Conservation (phyloP, 2,329 filamentous ascomycete genomes). For the Neonectria faginata region DNA sequence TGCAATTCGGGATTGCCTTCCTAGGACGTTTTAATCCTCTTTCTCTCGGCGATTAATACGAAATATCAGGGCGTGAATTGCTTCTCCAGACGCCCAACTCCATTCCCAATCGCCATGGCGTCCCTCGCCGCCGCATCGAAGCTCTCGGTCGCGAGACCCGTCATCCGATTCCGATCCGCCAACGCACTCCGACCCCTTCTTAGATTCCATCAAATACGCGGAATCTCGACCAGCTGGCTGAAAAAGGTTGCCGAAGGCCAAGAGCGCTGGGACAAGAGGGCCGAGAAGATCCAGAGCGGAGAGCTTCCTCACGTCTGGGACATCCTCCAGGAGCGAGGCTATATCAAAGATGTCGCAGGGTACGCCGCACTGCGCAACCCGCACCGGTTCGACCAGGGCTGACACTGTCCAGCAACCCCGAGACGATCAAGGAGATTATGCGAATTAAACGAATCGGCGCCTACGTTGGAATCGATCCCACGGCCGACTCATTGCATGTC, state of each 20-base stretch:
- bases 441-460: conserved; percentile 74
- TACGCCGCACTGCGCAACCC: conserved; percentile 53
- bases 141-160: conserved; percentile 42
- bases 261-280: conserved; percentile 61
- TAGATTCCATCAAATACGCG: conserved; percentile 48
- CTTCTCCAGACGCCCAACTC: conserved; percentile 4
- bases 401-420: conserved; percentile 53
- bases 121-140: conserved; percentile 40
- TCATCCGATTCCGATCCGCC: conserved; percentile 42
- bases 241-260: conserved; percentile 58
- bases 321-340: conserved; percentile 77
- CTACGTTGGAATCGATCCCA: conserved; percentile 87
- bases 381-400: conserved; percentile 3
- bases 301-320: conserved; percentile 68
- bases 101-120: conserved; percentile 42
- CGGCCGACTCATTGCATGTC: conserved; percentile 81
- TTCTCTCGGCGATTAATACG: conserved; percentile 13
- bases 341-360: conserved; percentile 81
- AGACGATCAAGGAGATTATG: conserved; percentile 72
- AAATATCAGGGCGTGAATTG: background rate
- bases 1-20: conserved; percentile 23
- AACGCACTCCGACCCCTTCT: conserved; percentile 37
- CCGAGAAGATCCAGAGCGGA: conserved; percentile 62
- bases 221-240: conserved; percentile 56
- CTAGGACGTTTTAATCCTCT: background rate